Evolutionary conservation across 768 basidiomycete species (phyloP), one percentile per base, ranked within the genome.

Genomic region (Russula compacta): DNA sequence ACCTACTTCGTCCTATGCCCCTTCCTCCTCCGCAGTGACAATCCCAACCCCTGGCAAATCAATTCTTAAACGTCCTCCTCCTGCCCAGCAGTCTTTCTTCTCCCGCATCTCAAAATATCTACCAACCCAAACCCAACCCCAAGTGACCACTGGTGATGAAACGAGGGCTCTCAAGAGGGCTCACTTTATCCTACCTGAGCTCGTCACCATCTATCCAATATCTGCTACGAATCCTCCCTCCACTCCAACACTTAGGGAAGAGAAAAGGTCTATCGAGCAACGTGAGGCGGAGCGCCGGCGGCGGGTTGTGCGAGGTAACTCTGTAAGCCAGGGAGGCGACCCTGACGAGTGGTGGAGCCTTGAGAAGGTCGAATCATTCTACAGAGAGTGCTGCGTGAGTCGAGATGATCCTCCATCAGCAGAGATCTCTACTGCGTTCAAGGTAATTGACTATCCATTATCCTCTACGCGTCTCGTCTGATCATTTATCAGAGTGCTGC

Each of bases 201-300:
- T 97, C 67, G 85, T 83, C 36, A 89, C 89, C 24, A 84, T 94
- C 36, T 98, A 98, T 71, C 93, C 94, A 0, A 95, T 98, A 71
- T 89, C 87, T 32, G 83, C 86, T 1, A 67, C 85, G 15, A 88
- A 88, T 54, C 90, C 95, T 7, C 95, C 95, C 1, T 89, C 84
- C 51, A 89, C 84, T 3, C 85, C 86, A 0, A 80, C 81, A 2
- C 76, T 92, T 54, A 85, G 84, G 72, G 89, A 92, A 61, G 91
- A 95, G 76, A 89, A 89, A 73, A 77, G 79, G 59, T 81, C 83
- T n/a, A 86, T 88, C 43, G 88, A 91, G 73, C 85, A 86, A 57
- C 77, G 81, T 53, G 92, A 93, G 72, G 73, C 76, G 3, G 86
- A 87, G 74, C 75, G 89, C 44, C 74, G 91, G 60, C 75, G 75